Evolutionary conservation across 768 basidiomycete species (phyloP).

Genomic region (Termitomyces sp.): DNA sequence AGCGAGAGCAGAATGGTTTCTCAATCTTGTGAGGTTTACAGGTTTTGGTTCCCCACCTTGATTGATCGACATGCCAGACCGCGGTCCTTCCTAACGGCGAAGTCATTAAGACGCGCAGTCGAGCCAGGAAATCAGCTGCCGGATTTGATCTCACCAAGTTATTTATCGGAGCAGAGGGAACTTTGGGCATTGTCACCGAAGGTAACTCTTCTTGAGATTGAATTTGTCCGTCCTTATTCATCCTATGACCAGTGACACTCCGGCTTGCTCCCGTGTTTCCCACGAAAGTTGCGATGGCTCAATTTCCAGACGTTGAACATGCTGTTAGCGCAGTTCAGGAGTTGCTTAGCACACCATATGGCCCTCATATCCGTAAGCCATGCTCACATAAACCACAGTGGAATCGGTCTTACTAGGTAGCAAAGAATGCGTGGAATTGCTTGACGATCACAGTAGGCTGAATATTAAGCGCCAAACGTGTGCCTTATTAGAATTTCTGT

Average conservation of each 20-base stretch:
- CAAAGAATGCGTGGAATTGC: conserved; percentile 80
- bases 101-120: conserved; percentile 78
- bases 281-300: conserved; percentile 82
- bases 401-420: not conserved
- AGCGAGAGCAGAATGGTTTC: conserved; percentile 83
- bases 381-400: not conserved
- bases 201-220: conserved; percentile 27
- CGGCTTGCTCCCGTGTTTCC: conserved; percentile 77
- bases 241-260: conserved; percentile 54
- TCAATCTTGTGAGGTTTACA: conserved; percentile 55
- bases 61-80: conserved; percentile 43
- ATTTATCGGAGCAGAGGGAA: conserved; percentile 89
- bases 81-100: conserved; percentile 82
- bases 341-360: conserved; percentile 62
- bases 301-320: conserved; percentile 72
- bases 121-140: conserved; percentile 79
- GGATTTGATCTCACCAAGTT: conserved; percentile 86
- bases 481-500: not conserved
- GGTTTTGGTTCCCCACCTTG: not conserved
- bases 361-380: conserved; percentile 65
- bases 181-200: conserved; percentile 86
- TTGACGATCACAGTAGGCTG: conserved; percentile 65
- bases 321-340: conserved; percentile 82
- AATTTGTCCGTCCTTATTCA: not conserved
- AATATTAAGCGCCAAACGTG: not conserved